These are phyloP conservation scores for Trypanosoma vivax DNA, from an alignment of 208 protist genomes.

Conservation along the genomic window DNA sequence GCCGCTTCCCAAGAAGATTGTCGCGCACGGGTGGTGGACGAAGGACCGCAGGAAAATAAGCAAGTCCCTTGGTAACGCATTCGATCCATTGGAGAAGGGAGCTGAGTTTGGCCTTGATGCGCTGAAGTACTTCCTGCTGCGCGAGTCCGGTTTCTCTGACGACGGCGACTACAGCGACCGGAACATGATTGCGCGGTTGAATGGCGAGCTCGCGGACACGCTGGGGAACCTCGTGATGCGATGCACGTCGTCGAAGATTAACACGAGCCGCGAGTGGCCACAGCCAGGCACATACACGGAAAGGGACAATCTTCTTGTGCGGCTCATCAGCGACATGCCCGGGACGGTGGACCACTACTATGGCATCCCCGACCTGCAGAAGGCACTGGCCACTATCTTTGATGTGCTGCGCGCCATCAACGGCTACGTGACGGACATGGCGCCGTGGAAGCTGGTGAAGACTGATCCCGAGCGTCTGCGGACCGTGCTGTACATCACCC, in stretches of 20 bases:
- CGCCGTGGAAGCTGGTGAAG: slow-evolving; percentile 91
- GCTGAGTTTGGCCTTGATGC: slow-evolving; percentile 85
- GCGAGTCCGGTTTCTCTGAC: slow-evolving; percentile 91
- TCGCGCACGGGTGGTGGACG: slow-evolving; percentile 96
- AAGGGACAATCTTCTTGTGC: slow-evolving; percentile 51
- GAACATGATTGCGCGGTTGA: slow-evolving; percentile 81
- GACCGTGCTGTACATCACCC: slow-evolving; percentile 86
- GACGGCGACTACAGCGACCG: slow-evolving; percentile 95
- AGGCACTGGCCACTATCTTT: slow-evolving; percentile 78
- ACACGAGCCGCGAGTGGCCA: slow-evolving; percentile 67
- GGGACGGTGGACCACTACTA: slow-evolving; percentile 82
- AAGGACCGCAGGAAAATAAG: slow-evolving; percentile 95
- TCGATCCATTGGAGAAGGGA: slow-evolving; percentile 89
- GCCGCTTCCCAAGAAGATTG: slow-evolving; percentile 83
- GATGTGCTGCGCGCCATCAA: slow-evolving; percentile 84
- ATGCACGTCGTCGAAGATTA: slow-evolving; percentile 80
- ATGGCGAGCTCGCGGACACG: slow-evolving; percentile 91
- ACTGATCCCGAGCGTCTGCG: slow-evolving; percentile 57
- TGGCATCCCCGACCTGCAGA: slow-evolving; percentile 80
- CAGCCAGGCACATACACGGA: slow-evolving; percentile 57
- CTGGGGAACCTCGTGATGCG: slow-evolving; percentile 91
- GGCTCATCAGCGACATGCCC: slow-evolving; percentile 49
- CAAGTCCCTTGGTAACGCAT: slow-evolving; percentile 97
- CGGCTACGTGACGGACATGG: slow-evolving; percentile 85
- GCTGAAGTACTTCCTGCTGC: slow-evolving; percentile 94